A percentile compares a stretch with the other conserved stretches of the same genome.
phyloP scores from a whole-genome alignment of 306 rosid species.

The Dicorynia guianensis region DNA sequence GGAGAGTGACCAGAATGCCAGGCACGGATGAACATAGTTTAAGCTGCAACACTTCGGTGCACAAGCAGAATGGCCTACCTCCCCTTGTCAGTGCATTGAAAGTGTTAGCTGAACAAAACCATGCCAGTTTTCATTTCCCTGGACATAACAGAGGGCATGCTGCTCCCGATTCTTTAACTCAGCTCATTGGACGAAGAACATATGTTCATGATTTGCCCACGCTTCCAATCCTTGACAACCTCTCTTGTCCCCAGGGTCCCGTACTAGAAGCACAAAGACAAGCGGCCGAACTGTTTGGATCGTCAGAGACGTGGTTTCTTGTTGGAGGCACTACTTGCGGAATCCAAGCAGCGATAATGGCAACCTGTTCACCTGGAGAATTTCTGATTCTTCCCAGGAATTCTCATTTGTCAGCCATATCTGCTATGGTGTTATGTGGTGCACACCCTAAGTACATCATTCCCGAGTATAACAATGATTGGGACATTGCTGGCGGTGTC shows the following conservation, averaged over 20 bases:
- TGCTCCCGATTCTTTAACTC: constrained; percentile 73
- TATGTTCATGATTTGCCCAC: constrained; percentile 76
- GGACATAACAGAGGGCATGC: constrained; percentile 95
- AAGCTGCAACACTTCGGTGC: constrained; percentile 15
- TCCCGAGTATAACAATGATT: constrained; percentile 68
- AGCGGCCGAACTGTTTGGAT: constrained; percentile 84
- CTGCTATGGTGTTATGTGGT: constrained; percentile 83
- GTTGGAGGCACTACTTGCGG: constrained; percentile 97
- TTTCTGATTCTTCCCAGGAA: constrained; percentile 79
- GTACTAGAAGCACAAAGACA: constrained; percentile 79
- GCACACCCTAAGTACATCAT: constrained; percentile 80
- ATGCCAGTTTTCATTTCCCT: constrained; percentile 86
- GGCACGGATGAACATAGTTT: constrained; percentile 33
- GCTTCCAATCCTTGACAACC: constrained; percentile 85
- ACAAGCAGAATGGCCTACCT: constrained; percentile 47
- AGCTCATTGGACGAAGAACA: constrained; percentile 70
- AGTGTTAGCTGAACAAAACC: constrained; percentile 65
- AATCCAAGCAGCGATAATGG: constrained; percentile 88
- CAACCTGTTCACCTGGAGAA: constrained; percentile 79
- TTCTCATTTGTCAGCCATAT: constrained; percentile 79
- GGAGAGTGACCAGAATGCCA: constrained; percentile 18
- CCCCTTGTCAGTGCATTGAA: constrained; percentile 78
- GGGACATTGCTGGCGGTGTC: constrained; percentile 81
- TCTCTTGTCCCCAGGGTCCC: constrained; percentile 77
- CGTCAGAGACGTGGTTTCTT: constrained; percentile 88